A percentile compares a stretch with the other conserved stretches of the same genome.
These are phyloP conservation scores for Microdochium trichocladiopsis DNA, from an alignment of 2,329 filamentous ascomycete genomes.

Conservation along the genomic window DNA sequence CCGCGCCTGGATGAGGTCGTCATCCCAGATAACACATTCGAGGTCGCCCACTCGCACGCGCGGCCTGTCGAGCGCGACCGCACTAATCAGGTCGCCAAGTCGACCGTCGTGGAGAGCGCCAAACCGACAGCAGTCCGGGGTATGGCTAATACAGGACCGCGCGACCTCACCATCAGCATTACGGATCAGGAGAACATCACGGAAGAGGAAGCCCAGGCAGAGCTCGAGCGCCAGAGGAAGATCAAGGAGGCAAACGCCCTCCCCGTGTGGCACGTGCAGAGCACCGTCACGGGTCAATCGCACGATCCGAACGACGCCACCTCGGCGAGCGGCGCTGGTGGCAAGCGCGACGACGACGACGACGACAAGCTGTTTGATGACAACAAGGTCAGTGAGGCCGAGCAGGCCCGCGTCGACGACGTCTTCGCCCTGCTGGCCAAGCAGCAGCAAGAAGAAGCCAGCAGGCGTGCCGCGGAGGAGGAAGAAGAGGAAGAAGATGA, in stretches of 20 bases:
- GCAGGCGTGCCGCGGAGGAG: conserved; percentile 38
- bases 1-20: conserved; percentile 69
- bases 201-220: conserved; percentile 59
- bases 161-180: conserved; percentile 64
- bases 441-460: conserved; percentile 42
- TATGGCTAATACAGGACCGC: conserved; percentile 57
- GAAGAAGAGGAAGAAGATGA: conserved; percentile 35
- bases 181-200: conserved; percentile 58
- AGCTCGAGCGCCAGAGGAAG: conserved; percentile 58
- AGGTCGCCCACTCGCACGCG: conserved; percentile 56
- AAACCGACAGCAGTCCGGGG: conserved; percentile 64
- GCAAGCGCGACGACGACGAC: conserved; percentile 34
- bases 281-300: conserved; percentile 59
- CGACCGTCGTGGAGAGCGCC: conserved; percentile 47
- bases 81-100: conserved; percentile 56
- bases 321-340: conserved; percentile 18
- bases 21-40: conserved; percentile 69
- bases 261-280: conserved; percentile 65
- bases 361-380: conserved; percentile 34
- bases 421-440: conserved; percentile 62
- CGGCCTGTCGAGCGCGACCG: conserved; percentile 60
- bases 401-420: conserved; percentile 50
- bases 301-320: conserved; percentile 35
- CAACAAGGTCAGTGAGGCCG: conserved; percentile 28
- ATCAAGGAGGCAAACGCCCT: conserved; percentile 62